A percentile compares a stretch with the other conserved stretches of the same genome.
Evolutionary conservation across 179 eudicot species (phyloP).

Genomic region (Patellifolia procumbens): DNA sequence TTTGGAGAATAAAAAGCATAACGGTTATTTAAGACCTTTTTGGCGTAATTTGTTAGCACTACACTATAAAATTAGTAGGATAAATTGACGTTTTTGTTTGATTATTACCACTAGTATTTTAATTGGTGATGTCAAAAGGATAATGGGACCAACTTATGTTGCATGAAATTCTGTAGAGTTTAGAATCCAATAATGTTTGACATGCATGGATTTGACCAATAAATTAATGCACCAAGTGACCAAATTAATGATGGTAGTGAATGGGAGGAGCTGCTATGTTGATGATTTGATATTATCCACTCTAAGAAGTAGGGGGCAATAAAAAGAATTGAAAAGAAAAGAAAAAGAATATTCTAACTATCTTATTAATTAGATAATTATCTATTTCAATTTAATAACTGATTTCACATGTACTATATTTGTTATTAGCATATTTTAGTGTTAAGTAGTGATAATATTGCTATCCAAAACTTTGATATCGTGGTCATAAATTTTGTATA

Average conservation of each 20-base stretch:
- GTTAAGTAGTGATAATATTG: too few relatives aligned
- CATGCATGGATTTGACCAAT: background rate
- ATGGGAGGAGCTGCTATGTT: background rate
- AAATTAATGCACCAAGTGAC: background rate
- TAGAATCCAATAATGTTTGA: conserved; percentile 3
- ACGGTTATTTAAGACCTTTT: conserved; percentile 21
- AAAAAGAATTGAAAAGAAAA: too few relatives aligned
- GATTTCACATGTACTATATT: too few relatives aligned
- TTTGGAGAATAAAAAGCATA: background rate
- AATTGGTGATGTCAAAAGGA: background rate
- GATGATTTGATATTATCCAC: too few relatives aligned
- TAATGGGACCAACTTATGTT: conserved; percentile 3
- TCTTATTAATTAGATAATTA: too few relatives aligned
- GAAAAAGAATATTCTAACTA: too few relatives aligned
- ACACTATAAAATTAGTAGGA: too few relatives aligned
- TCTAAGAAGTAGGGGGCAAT: too few relatives aligned
- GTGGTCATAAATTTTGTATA: too few relatives aligned
- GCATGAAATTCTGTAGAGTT: conserved; percentile 1
- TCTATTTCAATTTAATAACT: too few relatives aligned
- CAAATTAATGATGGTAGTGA: background rate
- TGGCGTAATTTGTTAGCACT: background rate
- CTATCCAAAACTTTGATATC: too few relatives aligned
- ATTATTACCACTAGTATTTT: background rate
- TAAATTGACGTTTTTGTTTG: conserved; percentile 10
- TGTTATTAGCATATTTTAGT: too few relatives aligned